phyloP scores from a whole-genome alignment of 2,329 filamentous ascomycete species.

The Pseudopithomyces chartarum region DNA sequence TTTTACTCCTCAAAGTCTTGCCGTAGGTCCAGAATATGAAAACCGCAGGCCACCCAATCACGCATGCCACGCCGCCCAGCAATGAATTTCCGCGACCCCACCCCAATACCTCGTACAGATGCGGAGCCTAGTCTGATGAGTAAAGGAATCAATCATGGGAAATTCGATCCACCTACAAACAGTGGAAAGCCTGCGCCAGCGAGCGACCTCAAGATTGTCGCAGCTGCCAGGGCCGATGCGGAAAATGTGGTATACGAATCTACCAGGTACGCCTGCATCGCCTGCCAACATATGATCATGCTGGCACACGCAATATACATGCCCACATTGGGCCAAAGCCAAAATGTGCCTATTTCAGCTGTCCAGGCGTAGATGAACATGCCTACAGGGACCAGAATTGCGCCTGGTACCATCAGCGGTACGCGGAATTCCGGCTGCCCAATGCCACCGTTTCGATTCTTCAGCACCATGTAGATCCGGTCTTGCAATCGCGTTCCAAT shows the following conservation, averaged over 20 bases:
- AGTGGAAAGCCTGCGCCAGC: background rate
- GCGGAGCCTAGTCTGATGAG: background rate
- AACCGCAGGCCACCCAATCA: background rate
- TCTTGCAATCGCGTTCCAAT: conserved; percentile 53
- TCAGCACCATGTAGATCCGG: conserved; percentile 51
- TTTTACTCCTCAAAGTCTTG: background rate
- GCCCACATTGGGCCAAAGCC: conserved; percentile 59
- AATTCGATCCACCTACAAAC: background rate
- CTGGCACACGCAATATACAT: conserved; percentile 54
- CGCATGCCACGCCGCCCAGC: background rate
- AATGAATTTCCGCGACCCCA: background rate
- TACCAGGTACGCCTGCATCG: conserved; percentile 47
- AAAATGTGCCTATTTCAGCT: conserved; percentile 52
- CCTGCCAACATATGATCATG: conserved; percentile 46
- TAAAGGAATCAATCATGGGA: background rate
- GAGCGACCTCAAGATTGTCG: background rate
- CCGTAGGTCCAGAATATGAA: background rate
- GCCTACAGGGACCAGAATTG: conserved; percentile 55
- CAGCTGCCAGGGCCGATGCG: conserved; percentile 35
- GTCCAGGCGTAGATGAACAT: conserved; percentile 63
- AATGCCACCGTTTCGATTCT: conserved; percentile 45
- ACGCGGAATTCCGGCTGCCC: conserved; percentile 63
- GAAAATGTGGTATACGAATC: conserved; percentile 48
- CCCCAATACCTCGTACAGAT: background rate
- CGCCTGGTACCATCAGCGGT: conserved; percentile 59